Percentiles rank a stretch among this genome's conserved stretches.
These are phyloP conservation scores for Cryptococcus sp. DNA, from an alignment of 1,284 basidiomycete genomes.

Conservation along the genomic window DNA sequence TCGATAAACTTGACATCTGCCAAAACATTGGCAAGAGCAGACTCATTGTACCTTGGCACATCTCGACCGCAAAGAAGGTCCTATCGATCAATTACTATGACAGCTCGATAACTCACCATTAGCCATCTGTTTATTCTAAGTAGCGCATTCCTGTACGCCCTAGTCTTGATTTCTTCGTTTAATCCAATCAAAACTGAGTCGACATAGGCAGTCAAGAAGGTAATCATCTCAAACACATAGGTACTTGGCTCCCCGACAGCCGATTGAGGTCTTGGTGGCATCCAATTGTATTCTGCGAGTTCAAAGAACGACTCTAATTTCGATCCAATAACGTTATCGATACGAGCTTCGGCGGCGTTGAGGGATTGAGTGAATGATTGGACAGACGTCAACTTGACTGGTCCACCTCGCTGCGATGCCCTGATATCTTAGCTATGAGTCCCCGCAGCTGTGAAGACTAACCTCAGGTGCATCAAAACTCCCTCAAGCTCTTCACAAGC, in stretches of 20 bases:
- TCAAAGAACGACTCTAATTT: constrained; percentile 98
- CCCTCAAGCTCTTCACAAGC: constrained; percentile 81
- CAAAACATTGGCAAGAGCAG: constrained; percentile 74
- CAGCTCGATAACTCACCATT: constrained; percentile 55
- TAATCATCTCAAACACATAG: constrained; percentile 91
- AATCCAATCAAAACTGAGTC: constrained; percentile 81
- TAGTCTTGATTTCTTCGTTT: constrained; percentile 71
- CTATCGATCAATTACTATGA: constrained; percentile 14
- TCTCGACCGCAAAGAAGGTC: constrained; percentile 49
- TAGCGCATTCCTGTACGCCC: constrained; percentile 80
- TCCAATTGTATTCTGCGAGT: constrained; percentile 92
- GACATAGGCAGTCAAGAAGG: constrained; percentile 94
- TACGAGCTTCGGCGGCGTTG: constrained; percentile 66
- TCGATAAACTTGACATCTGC: constrained; percentile 82
- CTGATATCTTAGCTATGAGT: constrained; percentile 50
- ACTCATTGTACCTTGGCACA: constrained; percentile 79
- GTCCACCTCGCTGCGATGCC: constrained; percentile 76
- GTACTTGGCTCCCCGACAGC: constrained; percentile 67
- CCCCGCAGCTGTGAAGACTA: constrained; percentile 6
- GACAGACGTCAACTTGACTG: constrained; percentile 50
- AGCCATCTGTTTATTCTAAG: constrained; percentile 79
- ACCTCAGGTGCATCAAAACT: constrained; percentile 74
- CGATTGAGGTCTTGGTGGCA: constrained; percentile 51
- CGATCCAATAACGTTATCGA: constrained; percentile 75
- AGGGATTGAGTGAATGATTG: constrained; percentile 63